Evolutionary conservation across 768 basidiomycete genomes (phyloP), one percentile per base, ranked within the genome.

Genomic region (Tricholoma sp.): DNA sequence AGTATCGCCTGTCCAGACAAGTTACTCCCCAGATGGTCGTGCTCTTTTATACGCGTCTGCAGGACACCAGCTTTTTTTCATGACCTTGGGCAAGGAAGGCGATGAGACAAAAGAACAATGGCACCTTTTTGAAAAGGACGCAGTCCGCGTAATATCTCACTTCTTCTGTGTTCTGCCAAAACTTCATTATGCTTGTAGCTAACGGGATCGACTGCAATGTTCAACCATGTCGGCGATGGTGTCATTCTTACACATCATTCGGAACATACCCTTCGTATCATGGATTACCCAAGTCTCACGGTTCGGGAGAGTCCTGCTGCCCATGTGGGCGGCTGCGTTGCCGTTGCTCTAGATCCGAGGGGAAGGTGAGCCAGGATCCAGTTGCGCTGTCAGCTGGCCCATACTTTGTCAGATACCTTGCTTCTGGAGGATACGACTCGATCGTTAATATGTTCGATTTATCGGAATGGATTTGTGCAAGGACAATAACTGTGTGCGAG

Each of bases 361-460:
- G 89, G 89, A 68, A 78, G 81, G 86, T 84, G 45, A 54, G 71
- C 50, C 44, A 36, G 36, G 15, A 50, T n/a, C 18, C 28, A 13
- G 8, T 41, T 5, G 2, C 3, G 32, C 20, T 18, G 20, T 3
- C 58, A 51, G 31, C 32, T 59, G 20, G 59, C 56, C 57, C 24
- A 59, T 47, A 42, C 13, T 52, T 45, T 34, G 17, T n/a, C 60
- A 86, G 85, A 52, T 91, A 91, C 61, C 78, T 91, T 39, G 89
- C 89, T 1, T 87, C 89, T 1, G 89, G 90, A 32, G 90, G 90
- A 11, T 78, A 81, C 54, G 90, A 93, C 65, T 89, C 88, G 7
- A 91, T 93, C 54, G 84, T 93, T 49, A 89, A 91, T 63, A 73
- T 92, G 66, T 91, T 90, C 63, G 89, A 91, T 66, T 63, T 85